Evolutionary conservation across 2,329 filamentous ascomycete species (phyloP).

Genomic region (Triangularia setosa): DNA sequence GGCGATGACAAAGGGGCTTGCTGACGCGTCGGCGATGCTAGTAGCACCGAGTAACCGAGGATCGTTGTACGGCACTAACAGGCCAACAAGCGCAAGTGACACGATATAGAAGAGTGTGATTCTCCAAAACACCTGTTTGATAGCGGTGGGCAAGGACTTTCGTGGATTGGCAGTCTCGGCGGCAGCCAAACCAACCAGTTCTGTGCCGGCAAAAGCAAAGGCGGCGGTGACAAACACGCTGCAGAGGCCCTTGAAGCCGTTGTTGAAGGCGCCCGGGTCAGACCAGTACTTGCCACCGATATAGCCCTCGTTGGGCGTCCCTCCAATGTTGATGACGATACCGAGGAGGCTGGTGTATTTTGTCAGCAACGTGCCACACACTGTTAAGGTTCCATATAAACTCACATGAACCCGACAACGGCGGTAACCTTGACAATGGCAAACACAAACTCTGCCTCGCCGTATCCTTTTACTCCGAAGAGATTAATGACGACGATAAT

Average conservation of each 20-base stretch:
- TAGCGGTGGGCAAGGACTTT: slow-evolving; percentile 71
- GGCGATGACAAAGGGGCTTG: slow-evolving; percentile 57
- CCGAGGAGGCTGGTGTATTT: slow-evolving; percentile 22
- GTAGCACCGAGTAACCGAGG: slow-evolving; percentile 42
- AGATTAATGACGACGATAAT: slow-evolving; percentile 51
- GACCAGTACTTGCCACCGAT: slow-evolving; percentile 49
- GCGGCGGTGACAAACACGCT: slow-evolving; percentile 69
- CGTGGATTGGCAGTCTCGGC: slow-evolving; percentile 68
- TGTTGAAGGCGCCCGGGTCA: slow-evolving; percentile 56
- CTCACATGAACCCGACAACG: slow-evolving; percentile 28
- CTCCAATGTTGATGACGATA: slow-evolving; percentile 41
- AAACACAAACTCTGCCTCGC: slow-evolving; percentile 58
- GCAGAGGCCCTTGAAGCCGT: slow-evolving; percentile 73
- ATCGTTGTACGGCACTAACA: slow-evolving; percentile 47
- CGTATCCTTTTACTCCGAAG: slow-evolving; percentile 54
- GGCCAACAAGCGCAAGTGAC: slow-evolving; percentile 49
- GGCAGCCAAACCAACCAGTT: slow-evolving; percentile 70
- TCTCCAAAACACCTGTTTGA: slow-evolving; percentile 71
- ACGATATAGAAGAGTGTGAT: slow-evolving; percentile 54
- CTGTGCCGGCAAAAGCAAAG: slow-evolving; percentile 69
- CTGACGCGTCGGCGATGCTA: slow-evolving; percentile 42
- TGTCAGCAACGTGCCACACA: slow-evolving; percentile 6
- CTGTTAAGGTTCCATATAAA: not conserved
- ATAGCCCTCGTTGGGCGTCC: slow-evolving; percentile 52
- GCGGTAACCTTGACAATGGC: slow-evolving; percentile 54